Base-by-base conservation (phyloP, 2,329 filamentous ascomycete species). In the Aplosporella prunicola region DNA sequence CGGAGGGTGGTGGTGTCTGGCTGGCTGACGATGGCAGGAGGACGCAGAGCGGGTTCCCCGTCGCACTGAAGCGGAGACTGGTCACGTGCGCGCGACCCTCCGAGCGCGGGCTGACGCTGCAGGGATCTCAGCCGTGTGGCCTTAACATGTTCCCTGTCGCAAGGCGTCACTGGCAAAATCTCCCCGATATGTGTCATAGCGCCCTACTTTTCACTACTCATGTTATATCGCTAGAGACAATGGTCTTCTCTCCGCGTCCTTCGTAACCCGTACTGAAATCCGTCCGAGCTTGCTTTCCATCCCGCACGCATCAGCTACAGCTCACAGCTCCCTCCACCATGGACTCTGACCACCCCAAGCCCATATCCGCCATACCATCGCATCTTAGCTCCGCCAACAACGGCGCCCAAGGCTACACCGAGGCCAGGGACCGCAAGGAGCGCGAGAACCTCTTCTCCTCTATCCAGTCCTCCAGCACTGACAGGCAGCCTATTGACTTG, bases 341-440 rank as follows among this genome's bases (percentile, higher is more conserved):
- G 69, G 62, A 67, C 45, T 58, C 62, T 43, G 61, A 61, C 43
- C 60, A 60, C 25, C 54, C 54, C 43, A 64, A 66, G 56, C 69
- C 65, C 37, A 66, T 58, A 46, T 66, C 69, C 27, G 69, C 71
- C 9, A 60, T 77, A 20, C 73, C 74, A 18, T 64, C 71, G 33
- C 67, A 76, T 55, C 59, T 78, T 41, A 48, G 70, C 32, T n/a
- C n/a, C n/a, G n/a, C n/a, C n/a, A n/a, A n/a, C n/a, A 76, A 78
- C 52, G 73, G 71, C 35, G 68, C 64, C 36, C 67, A 72, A 31
- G 64, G 74, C 22, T 59, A 64, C 9, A 62, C 63, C 11, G 61
- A 69, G 51, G 63, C 62, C 28, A 63, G 67, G 43, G 63, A 67
- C 45, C 53, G 53, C 36, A 58, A 58, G 47, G 74, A 78, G 50